phyloP scores from a whole-genome alignment of 2,329 filamentous ascomycete genomes.

The Leptoxyphium fumago region DNA sequence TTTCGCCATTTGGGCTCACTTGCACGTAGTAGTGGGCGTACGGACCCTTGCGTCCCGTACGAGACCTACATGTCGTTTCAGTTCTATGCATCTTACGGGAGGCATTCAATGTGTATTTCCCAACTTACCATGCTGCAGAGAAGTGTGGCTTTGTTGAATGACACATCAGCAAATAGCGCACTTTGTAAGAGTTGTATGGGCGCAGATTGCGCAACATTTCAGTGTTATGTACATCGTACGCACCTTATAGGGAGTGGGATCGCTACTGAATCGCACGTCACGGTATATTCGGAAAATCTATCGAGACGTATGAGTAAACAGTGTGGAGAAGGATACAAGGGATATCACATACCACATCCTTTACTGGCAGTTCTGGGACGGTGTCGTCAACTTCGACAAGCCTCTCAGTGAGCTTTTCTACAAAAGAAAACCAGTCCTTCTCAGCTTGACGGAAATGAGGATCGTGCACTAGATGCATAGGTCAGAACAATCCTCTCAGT shows the following conservation, averaged over 20 bases:
- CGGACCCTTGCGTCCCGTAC: constrained; percentile 72
- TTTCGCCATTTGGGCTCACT: constrained; percentile 49
- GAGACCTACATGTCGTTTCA: constrained; percentile 38
- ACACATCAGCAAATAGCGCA: too few relatives aligned
- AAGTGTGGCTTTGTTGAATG: constrained; percentile 49
- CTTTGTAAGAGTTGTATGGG: too few relatives aligned
- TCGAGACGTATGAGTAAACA: neutral
- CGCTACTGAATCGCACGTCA: constrained; percentile 70
- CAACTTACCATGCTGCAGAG: constrained; percentile 57
- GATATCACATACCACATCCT: constrained; percentile 61
- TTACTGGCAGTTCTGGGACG: constrained; percentile 70
- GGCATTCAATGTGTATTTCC: neutral
- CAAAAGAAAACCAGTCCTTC: constrained; percentile 68
- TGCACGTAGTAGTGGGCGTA: constrained; percentile 86
- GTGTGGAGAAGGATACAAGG: constrained; percentile 25
- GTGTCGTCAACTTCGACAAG: constrained; percentile 63
- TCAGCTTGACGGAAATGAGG: constrained; percentile 62
- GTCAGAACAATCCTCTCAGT: too few relatives aligned
- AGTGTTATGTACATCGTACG: constrained; percentile 7
- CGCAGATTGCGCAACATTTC: too few relatives aligned
- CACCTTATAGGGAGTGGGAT: constrained; percentile 81
- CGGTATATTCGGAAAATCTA: constrained; percentile 73
- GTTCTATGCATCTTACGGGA: neutral
- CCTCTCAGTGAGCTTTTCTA: constrained; percentile 55
- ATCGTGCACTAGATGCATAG: constrained; percentile 48